These are phyloP conservation scores for Pseudonitzschia pungens DNA, from an alignment of 108 stramenopile species.

Conservation along the genomic window DNA sequence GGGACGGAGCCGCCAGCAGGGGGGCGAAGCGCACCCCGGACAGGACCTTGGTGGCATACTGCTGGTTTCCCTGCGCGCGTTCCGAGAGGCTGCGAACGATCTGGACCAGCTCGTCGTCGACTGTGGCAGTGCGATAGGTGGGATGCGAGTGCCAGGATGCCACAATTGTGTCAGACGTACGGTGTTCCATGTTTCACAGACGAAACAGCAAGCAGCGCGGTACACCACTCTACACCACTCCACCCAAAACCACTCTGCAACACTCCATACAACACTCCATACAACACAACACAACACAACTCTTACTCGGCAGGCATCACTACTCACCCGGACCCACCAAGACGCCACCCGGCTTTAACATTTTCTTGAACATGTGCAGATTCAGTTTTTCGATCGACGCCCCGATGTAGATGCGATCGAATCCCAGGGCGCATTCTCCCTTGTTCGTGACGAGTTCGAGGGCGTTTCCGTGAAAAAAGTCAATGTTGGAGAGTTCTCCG, in stretches of 20 bases:
- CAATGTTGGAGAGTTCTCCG: slow-evolving; percentile 39
- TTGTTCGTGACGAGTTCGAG: slow-evolving; percentile 46
- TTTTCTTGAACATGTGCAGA: slow-evolving; percentile 53
- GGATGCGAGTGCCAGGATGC: too few species aligned
- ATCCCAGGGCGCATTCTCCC: slow-evolving; percentile 74
- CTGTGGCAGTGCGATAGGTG: slow-evolving; percentile 19
- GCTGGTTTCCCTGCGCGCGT: slow-evolving; percentile 23
- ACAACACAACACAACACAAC: background rate
- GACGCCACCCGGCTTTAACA: slow-evolving; percentile 81
- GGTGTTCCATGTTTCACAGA: too few species aligned
- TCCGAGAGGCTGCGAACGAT: slow-evolving; percentile 51
- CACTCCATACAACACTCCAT: background rate
- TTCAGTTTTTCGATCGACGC: slow-evolving; percentile 61
- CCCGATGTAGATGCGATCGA: slow-evolving; percentile 89
- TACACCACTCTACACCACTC: too few species aligned
- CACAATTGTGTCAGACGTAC: too few species aligned
- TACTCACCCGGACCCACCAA: slow-evolving; percentile 80
- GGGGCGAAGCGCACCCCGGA: slow-evolving; percentile 79
- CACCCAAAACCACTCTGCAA: background rate
- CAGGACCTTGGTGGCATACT: slow-evolving; percentile 63
- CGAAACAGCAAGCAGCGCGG: too few species aligned
- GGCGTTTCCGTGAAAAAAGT: slow-evolving; percentile 78
- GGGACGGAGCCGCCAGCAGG: slow-evolving; percentile 29
- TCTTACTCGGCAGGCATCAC: background rate
- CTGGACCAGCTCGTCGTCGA: slow-evolving; percentile 82